Conservation (phyloP, 2,329 filamentous ascomycete species). For the Ophiostoma ulmi region DNA sequence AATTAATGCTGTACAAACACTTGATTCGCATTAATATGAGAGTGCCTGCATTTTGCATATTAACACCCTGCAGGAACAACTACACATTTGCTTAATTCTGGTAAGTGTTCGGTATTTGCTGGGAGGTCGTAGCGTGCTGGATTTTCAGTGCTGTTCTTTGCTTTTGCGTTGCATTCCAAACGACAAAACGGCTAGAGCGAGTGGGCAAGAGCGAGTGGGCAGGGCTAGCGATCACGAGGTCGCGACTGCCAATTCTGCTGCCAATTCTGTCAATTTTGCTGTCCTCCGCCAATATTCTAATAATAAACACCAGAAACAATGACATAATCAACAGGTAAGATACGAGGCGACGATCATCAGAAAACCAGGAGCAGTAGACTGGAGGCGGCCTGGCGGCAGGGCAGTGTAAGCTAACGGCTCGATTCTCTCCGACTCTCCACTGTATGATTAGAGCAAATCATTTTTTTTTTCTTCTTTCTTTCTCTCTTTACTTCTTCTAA, state of each 20-base stretch:
- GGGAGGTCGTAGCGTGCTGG: not conserved
- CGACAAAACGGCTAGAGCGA: not conserved
- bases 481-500: not conserved
- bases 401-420: constrained; percentile 8
- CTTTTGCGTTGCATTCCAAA: not conserved
- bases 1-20: not conserved
- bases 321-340: constrained; percentile 9
- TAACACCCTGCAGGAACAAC: not conserved
- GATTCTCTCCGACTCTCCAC: not conserved
- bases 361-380: constrained; percentile 3
- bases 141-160: not conserved
- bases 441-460: not conserved
- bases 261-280: not conserved
- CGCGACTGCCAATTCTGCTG: not conserved
- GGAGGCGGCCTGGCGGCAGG: not conserved
- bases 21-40: constrained; percentile 1
- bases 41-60: constrained; percentile 1
- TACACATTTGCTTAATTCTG: not conserved
- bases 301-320: not conserved
- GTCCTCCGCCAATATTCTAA: constrained; percentile 3
- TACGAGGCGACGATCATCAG: constrained; percentile 3
- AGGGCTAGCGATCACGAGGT: not conserved
- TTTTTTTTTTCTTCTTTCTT: not conserved
- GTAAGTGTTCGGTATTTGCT: not conserved
- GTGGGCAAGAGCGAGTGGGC: not conserved